Evolutionary conservation across 257 asterid genomes (phyloP), one percentile per base, ranked within the genome.

Genomic region (Rehmannia glutinosa): DNA sequence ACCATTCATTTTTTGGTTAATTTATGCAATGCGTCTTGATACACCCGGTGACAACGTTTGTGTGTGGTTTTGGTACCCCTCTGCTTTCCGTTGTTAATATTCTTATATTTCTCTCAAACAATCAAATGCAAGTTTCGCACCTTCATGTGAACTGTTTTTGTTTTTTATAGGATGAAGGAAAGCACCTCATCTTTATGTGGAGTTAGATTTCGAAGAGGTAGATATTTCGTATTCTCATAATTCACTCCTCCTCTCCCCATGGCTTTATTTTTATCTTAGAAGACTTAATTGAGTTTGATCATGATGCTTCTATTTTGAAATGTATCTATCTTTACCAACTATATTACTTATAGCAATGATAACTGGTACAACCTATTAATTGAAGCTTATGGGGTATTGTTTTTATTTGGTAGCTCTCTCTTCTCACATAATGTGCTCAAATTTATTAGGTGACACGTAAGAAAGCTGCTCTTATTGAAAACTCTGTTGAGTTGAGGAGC

Each of bases 181-280:
- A 85, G 88, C 90, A 1, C 97, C 96, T 61, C 62, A 84, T 79
- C 83, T 85, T 23, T 94, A 84, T 13, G 97, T 94, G 75, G 99
- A 94, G 66, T 78, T 94, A 61, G 99, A 94, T 78, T 94, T 94
- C 70, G 81, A 85, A 78, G 99, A 94, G 99, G 99, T 94, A 73
- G 54, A 63, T 8, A 32, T 24, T 36, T 47, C 15, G 17, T 12
- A 54, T 43, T 25, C 10, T 68, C 13, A 27, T 46, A 25, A 47
- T 55, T 20, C 10, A 7, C 53, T 53, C 35, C 50, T 36, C 43
- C 16, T 39, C 13, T 38, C 47, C 49, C 41, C 13, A 35, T 49
- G 30, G 42, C 49, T 47, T 36, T 64, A 36, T 39, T 60, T 25
- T 52, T 36, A 8, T 7, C 3, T 8, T n/a, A n/a, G 21, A 25